Evolutionary conservation across 208 protist genomes (phyloP).

Genomic region (Acanthamoeba triangularis): DNA sequence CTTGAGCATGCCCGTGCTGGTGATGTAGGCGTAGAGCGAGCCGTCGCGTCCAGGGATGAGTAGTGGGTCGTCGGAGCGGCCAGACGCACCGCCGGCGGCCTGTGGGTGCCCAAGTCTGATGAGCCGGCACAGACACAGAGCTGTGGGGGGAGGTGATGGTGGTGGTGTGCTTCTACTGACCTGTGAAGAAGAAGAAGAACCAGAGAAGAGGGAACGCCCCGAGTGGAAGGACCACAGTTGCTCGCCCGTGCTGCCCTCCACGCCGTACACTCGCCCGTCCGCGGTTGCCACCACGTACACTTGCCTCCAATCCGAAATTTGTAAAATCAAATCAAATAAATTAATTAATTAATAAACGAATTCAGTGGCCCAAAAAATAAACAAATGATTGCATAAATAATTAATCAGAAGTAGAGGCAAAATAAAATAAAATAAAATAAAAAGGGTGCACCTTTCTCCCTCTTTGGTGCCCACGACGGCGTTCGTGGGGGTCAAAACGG

Average conservation of each 20-base stretch:
- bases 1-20: not conserved
- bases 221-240: slow-evolving; percentile 47
- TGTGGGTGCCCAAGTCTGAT: too few species aligned
- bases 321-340: not conserved
- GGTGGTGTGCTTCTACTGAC: not conserved
- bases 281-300: slow-evolving; percentile 11
- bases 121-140: too few species aligned
- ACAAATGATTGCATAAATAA: not conserved
- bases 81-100: not conserved
- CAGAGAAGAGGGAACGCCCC: not conserved
- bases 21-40: slow-evolving; percentile 49
- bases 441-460: not conserved
- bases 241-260: slow-evolving; percentile 51
- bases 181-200: not conserved
- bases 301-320: not conserved
- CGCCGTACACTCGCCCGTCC: slow-evolving; percentile 36
- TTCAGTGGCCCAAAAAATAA: too few species aligned
- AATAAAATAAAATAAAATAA: not conserved
- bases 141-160: not conserved
- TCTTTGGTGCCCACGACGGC: not conserved
- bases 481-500: not conserved
- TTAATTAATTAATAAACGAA: not conserved
- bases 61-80: not conserved
- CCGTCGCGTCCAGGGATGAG: slow-evolving; percentile 26
- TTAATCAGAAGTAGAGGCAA: too few species aligned